A percentile compares a stretch with the other conserved stretches of the same genome.
Evolutionary conservation across 306 rosid genomes (phyloP).

Genomic region (Casuarina cunninghamiana): DNA sequence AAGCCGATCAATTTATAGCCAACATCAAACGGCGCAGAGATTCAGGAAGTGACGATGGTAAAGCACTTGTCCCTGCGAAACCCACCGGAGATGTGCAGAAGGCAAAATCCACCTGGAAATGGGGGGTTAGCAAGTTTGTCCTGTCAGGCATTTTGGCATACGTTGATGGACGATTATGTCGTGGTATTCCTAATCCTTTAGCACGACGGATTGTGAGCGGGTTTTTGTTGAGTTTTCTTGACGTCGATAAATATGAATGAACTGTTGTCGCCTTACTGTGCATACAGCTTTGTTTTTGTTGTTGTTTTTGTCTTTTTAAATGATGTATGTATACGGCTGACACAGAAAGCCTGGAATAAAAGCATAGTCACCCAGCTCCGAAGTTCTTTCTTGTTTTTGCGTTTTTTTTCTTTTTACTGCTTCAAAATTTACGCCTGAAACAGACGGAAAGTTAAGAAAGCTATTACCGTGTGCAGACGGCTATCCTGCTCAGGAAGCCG

Average conservation of each 20-base stretch:
- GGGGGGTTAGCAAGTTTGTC: conserved; percentile 76
- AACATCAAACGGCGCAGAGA: conserved; percentile 48
- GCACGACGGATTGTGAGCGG: conserved; percentile 90
- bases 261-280: background rate
- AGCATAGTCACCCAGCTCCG: too few species aligned
- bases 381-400: background rate
- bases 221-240: conserved; percentile 73
- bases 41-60: conserved; percentile 27
- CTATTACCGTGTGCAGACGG: too few species aligned
- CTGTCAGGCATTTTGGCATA: conserved; percentile 83
- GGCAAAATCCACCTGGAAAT: conserved; percentile 49
- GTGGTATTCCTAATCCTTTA: conserved; percentile 79
- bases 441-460: too few species aligned
- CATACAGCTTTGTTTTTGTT: background rate
- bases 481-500: too few species aligned
- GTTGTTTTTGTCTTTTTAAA: background rate
- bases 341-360: background rate
- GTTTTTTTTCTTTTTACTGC: too few species aligned
- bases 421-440: too few species aligned
- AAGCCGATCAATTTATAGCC: conserved; percentile 47
- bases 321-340: background rate
- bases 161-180: conserved; percentile 86
- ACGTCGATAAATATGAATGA: conserved; percentile 46
- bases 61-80: conserved; percentile 28
- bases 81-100: conserved; percentile 18